These are phyloP conservation scores for Trypanosoma conorhini DNA, from an alignment of 208 protist genomes.

Conservation along the genomic window DNA sequence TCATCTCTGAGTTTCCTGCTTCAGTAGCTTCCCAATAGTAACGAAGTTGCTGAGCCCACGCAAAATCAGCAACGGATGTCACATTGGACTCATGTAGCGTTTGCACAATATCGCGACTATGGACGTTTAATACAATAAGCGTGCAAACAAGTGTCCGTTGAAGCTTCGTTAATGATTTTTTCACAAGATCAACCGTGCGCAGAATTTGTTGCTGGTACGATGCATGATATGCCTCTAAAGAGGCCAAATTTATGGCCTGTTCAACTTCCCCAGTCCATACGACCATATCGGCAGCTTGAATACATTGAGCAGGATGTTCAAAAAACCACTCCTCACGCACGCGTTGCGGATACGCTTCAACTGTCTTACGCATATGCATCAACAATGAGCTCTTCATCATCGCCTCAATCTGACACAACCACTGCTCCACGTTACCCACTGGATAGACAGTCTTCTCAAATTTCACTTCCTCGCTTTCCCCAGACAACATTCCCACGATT, in stretches of 20 bases:
- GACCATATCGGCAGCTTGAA: conserved; percentile 94
- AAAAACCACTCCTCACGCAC: conserved; percentile 92
- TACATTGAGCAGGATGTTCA: conserved; percentile 93
- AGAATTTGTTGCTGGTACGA: conserved; percentile 88
- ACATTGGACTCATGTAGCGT: conserved; percentile 63
- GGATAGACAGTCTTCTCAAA: conserved; percentile 89
- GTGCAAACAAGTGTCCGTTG: conserved; percentile 93
- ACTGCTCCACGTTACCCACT: conserved; percentile 94
- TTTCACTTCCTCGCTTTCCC: conserved; percentile 90
- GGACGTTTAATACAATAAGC: conserved; percentile 96
- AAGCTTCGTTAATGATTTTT: conserved; percentile 82
- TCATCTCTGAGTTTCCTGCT: conserved; percentile 53
- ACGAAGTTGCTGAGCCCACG: conserved; percentile 94
- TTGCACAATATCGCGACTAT: conserved; percentile 96
- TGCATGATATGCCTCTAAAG: conserved; percentile 69
- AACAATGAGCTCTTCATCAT: conserved; percentile 93
- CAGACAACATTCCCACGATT: conserved; percentile 91
- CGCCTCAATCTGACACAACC: conserved; percentile 93
- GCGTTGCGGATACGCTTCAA: conserved; percentile 68
- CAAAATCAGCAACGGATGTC: conserved; percentile 79
- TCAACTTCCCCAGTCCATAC: conserved; percentile 94
- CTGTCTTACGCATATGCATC: conserved; percentile 82
- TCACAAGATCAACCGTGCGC: conserved; percentile 91
- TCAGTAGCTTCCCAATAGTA: conserved; percentile 93
- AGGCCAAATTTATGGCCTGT: conserved; percentile 57